A percentile compares a stretch with the other conserved stretches of the same genome.
phyloP scores from a whole-genome alignment of 176 grass and related monocot species.

The Bonia amplexicaulis region DNA sequence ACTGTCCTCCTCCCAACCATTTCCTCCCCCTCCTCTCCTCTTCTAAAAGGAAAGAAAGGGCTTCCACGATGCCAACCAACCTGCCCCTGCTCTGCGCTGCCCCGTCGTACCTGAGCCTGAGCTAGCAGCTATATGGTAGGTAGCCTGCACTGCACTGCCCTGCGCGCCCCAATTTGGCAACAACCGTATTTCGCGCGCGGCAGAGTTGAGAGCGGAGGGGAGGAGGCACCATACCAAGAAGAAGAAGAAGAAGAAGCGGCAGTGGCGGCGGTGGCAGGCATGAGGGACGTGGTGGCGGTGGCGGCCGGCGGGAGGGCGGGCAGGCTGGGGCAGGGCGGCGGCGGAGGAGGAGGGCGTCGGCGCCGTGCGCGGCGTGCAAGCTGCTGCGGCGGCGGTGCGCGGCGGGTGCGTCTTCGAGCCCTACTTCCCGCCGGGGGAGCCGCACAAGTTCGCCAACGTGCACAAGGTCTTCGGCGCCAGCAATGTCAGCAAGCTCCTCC shows the following conservation, averaged over 20 bases:
- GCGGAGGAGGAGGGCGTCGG: background rate
- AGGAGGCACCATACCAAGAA: background rate
- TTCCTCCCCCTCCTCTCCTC: background rate
- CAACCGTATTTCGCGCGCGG: background rate
- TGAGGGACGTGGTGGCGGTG: conserved; percentile 30
- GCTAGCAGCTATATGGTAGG: background rate
- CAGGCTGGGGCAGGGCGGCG: conserved; percentile 3
- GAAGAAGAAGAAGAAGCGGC: background rate
- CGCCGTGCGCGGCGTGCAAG: conserved; percentile 86
- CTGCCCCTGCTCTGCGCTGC: background rate
- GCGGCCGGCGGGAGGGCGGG: conserved; percentile 26
- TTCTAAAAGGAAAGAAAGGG: background rate
- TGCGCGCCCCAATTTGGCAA: conserved; percentile 4
- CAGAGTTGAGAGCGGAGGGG: background rate
- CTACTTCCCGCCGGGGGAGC: conserved; percentile 70
- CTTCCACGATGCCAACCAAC: background rate
- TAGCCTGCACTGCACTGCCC: background rate
- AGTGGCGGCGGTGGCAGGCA: background rate
- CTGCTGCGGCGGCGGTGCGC: conserved; percentile 71
- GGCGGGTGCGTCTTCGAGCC: conserved; percentile 68
- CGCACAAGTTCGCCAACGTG: conserved; percentile 76
- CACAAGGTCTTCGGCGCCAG: conserved; percentile 92
- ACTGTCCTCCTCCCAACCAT: background rate
- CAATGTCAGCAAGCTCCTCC: conserved; percentile 96
- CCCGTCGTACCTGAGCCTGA: background rate